These are phyloP conservation scores for Fusarium sp. DNA, from an alignment of 2,329 filamentous ascomycete species.

Conservation along the genomic window DNA sequence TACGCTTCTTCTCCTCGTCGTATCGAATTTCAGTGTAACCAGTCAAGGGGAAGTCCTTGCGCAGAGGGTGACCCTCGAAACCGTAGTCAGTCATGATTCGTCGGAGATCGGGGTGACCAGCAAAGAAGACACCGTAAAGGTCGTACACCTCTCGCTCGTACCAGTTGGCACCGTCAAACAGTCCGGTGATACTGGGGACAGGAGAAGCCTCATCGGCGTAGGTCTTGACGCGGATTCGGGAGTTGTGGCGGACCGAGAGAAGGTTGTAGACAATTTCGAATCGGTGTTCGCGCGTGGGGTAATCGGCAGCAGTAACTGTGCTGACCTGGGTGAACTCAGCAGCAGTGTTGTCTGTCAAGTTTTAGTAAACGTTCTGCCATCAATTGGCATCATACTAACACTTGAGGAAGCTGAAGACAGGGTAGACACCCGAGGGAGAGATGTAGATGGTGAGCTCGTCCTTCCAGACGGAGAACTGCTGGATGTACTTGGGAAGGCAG, in stretches of 20 bases:
- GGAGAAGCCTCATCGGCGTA: slow-evolving; percentile 97
- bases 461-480: slow-evolving; percentile 99
- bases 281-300: slow-evolving; percentile 91
- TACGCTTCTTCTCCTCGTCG: slow-evolving; percentile 99
- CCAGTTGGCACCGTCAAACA: slow-evolving; percentile 98
- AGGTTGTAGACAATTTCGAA: slow-evolving; percentile 99
- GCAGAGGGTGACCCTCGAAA: slow-evolving; percentile 95
- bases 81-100: slow-evolving; percentile 99
- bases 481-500: slow-evolving; percentile 95
- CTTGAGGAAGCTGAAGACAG: slow-evolving; percentile 94
- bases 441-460: slow-evolving; percentile 97
- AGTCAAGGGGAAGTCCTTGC: slow-evolving; percentile 98
- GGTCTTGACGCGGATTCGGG: slow-evolving; percentile 96
- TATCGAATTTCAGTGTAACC: slow-evolving; percentile 98
- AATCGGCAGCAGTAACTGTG: slow-evolving; percentile 94
- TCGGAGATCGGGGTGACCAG: slow-evolving; percentile 92
- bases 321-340: slow-evolving; percentile 96
- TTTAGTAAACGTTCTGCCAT: slow-evolving; percentile 14
- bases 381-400: slow-evolving; percentile 55
- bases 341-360: slow-evolving; percentile 81
- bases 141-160: slow-evolving; percentile 99
- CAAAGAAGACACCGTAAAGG: slow-evolving; percentile 96
- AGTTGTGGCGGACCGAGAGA: slow-evolving; percentile 94
- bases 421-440: slow-evolving; percentile 85
- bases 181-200: slow-evolving; percentile 84